Evolutionary conservation across 116 monocot genomes (phyloP).

Genomic region (Phalaenopsis hybrid): DNA sequence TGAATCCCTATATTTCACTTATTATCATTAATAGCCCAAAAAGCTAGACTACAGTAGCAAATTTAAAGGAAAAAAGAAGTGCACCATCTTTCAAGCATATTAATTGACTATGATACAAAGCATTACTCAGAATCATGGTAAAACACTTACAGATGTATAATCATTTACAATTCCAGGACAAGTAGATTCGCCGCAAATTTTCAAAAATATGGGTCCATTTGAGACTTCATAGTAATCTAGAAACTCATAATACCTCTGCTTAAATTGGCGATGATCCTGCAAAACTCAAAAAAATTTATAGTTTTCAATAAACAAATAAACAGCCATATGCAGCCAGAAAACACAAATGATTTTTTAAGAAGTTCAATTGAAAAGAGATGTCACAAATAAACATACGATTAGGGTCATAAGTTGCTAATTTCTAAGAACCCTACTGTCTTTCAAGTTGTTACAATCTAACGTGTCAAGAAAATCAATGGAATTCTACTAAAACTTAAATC

Average conservation of each 20-base stretch:
- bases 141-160: slow-evolving; percentile 60
- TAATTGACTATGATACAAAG: slow-evolving; percentile 2
- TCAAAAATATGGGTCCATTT: slow-evolving; percentile 72
- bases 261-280: slow-evolving; percentile 78
- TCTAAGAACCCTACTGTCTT: background rate
- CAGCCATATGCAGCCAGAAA: background rate
- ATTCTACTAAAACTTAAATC: background rate
- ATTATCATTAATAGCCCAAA: background rate
- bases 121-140: background rate
- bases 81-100: background rate
- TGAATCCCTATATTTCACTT: background rate
- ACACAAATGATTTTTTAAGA: background rate
- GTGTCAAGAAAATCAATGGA: background rate
- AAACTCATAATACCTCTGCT: slow-evolving; percentile 82
- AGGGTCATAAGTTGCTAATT: background rate
- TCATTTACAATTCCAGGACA: slow-evolving; percentile 76
- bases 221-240: slow-evolving; percentile 61
- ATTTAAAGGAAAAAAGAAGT: background rate
- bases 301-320: background rate
- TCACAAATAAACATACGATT: background rate
- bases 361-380: slow-evolving; percentile 5
- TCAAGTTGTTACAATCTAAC: background rate
- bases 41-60: slow-evolving; percentile 3
- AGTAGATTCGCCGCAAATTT: slow-evolving; percentile 84
- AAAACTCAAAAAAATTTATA: background rate